Conservation (phyloP, 805 yeast species). For the Wickerhamomyces tratensis region DNA sequence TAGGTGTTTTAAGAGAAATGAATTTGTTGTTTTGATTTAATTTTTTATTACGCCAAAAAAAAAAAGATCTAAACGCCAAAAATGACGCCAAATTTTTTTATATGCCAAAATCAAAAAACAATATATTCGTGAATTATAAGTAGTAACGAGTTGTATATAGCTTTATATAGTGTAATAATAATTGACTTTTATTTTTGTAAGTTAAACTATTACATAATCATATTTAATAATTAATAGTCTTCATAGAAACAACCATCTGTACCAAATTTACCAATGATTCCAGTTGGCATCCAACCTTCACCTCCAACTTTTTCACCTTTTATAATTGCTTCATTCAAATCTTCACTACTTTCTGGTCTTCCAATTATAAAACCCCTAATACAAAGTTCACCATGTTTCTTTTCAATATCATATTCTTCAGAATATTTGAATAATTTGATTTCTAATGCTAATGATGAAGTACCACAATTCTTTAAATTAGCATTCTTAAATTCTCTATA, state of each 20-base stretch:
- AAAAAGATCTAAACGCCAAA: too few species aligned
- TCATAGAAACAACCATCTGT: conserved; percentile 64
- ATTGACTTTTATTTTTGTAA: too few species aligned
- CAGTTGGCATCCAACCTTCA: conserved; percentile 42
- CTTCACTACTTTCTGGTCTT: conserved; percentile 26
- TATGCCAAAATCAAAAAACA: too few species aligned
- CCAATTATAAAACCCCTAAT: conserved; percentile 64
- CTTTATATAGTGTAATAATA: too few species aligned
- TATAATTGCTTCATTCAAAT: conserved; percentile 19
- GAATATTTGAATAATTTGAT: conserved; percentile 35
- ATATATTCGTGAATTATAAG: too few species aligned
- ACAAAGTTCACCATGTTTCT: conserved; percentile 39
- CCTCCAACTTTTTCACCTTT: conserved; percentile 28
- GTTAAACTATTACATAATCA: too few species aligned
- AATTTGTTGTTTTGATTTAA: too few species aligned
- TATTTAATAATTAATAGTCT: conserved; percentile 9
- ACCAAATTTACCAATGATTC: conserved; percentile 52
- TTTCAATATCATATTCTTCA: conserved; percentile 18
- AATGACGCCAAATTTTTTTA: too few species aligned
- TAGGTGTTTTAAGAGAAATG: too few species aligned
- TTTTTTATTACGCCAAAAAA: too few species aligned
- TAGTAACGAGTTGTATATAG: neutral
- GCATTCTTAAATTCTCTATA: conserved; percentile 37
- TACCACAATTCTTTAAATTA: conserved; percentile 37
- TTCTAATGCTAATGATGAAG: conserved; percentile 51